These are phyloP conservation scores for Talaromyces albobiverticillius DNA, from an alignment of 2,329 filamentous ascomycete genomes.

Conservation along the genomic window DNA sequence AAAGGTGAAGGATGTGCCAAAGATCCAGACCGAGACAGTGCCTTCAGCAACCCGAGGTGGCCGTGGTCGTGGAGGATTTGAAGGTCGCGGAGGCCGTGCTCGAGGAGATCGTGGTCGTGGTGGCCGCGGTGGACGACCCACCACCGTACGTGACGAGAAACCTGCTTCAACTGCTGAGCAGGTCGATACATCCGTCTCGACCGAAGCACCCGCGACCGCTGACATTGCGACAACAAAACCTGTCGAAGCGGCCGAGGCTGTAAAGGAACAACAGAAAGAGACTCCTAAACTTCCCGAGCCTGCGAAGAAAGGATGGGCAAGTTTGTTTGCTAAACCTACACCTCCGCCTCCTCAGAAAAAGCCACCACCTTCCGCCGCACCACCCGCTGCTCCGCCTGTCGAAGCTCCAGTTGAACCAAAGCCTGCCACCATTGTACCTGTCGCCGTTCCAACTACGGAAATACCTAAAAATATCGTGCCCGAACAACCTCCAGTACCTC, in stretches of 20 bases:
- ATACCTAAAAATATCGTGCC: conserved; percentile 40
- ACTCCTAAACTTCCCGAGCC: conserved; percentile 36
- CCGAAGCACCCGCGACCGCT: conserved; percentile 21
- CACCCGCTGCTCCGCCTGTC: conserved; percentile 32
- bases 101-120: conserved; percentile 49
- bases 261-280: conserved; percentile 20
- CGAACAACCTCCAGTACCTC: conserved; percentile 28
- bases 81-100: conserved; percentile 45
- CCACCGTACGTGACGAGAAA: conserved; percentile 39
- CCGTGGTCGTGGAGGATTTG: conserved; percentile 47
- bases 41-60: conserved; percentile 35
- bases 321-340: conserved; percentile 67
- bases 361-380: conserved; percentile 37
- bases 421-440: conserved; percentile 36
- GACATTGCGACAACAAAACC: conserved; percentile 22
- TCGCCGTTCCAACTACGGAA: conserved; percentile 39
- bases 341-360: conserved; percentile 50
- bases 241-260: conserved; percentile 22
- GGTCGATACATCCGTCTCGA: conserved; percentile 15
- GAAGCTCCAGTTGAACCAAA: conserved; percentile 36
- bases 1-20: conserved; percentile 48
- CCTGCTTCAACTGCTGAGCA: conserved; percentile 20
- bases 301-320: conserved; percentile 61
- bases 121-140: conserved; percentile 45
- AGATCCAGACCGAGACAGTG: conserved; percentile 36